Evolutionary conservation across 208 protist species (phyloP), one percentile per base, ranked within the genome.

Genomic region (Crithidia thermophila): DNA sequence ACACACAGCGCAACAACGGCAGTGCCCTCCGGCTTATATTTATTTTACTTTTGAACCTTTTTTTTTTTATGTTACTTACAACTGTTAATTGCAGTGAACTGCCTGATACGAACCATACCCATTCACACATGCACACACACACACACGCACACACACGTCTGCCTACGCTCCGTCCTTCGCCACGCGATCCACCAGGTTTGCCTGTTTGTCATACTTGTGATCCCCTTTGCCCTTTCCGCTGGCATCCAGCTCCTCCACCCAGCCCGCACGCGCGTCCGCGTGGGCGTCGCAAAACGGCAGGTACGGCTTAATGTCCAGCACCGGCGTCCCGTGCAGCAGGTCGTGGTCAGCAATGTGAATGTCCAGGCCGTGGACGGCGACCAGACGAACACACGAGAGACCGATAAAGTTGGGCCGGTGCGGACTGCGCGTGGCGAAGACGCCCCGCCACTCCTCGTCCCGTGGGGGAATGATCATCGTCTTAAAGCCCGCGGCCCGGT

Each of bases 261-360:
- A 96, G 3, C 90, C 90, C 18, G 81, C 82, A 27, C 81, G 80
- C 28, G 90, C 89, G 14, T 88, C 47, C 0, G 89, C 85, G 69
- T 94, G 85, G 10, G 87, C 82, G 53, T 97, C 91, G 60, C 87
- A 96, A 73, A 91, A 94, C 8, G 89, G 87, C 28, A 97, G 60
- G 53, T 98, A 98, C 4, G 97, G 97, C 78, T 99, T 99, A 61
- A 99, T 96, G 67, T 99, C 98, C 21, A 99, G 77, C 51, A 99
- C 91, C 8, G 97, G 96, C 27, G 98, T 99, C 30, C 96, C 94
- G 74, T 99, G 91, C 20, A 98, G 82, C 14, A 99, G 77, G 62
- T 99, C 97, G 60, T 98, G 81, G 40, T 97, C 97, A 30, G 88
- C 85, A 16, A 99, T 85, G 77, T 93, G 85, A 20, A 96, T 72